Evolutionary conservation across 2,329 filamentous ascomycete genomes (phyloP), one percentile per base, ranked within the genome.

Genomic region (Fusarium aywerte): DNA sequence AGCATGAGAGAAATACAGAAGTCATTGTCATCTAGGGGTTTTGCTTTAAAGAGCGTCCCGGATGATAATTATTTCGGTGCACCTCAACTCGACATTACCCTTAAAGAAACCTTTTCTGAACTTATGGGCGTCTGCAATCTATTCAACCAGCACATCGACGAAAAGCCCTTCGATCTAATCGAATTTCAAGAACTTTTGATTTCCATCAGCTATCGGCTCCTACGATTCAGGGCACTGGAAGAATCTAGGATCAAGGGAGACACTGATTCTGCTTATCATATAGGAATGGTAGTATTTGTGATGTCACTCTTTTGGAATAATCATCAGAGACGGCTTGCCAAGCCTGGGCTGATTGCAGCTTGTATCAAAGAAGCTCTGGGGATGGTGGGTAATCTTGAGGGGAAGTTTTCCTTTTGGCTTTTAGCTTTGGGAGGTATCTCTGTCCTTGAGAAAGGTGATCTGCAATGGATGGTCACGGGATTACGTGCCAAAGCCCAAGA

Each of bases 71-170:
- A 4, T 4, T 1, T 21, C 4, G 21, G 4, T 2, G 4, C 33
- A 2, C 0, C 0, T 0, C n/a, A 6, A 2, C 15, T 54, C 2
- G 7, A 16, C 1, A 0, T 7, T 10, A 2, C 1, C 1, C 5
- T 62, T 0, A 6, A n/a, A 25, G 9, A 36, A n/a, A n/a, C 20
- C 3, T 55, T 56, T 0, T 23, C 9, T 0, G 57, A 62, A n/a
- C 1, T 27, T 0, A 15, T 47, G 12, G 40, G 31, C 1, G 10
- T 62, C 8, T 62, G 58, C 20, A 42, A 7, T 2, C 20, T 62
- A 1, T 32, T 62, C 15, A 55, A 62, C 29, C 21, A 56, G 3
- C 40, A 62, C 12, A 16, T 21, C 3, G 23, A 56, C 4, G 12
- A 33, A 8, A 55, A 47, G 2, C 57, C 48, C 8, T 33, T 62